Evolutionary conservation across 345 rosid species (phyloP).

Genomic region (Citrus unshiu): DNA sequence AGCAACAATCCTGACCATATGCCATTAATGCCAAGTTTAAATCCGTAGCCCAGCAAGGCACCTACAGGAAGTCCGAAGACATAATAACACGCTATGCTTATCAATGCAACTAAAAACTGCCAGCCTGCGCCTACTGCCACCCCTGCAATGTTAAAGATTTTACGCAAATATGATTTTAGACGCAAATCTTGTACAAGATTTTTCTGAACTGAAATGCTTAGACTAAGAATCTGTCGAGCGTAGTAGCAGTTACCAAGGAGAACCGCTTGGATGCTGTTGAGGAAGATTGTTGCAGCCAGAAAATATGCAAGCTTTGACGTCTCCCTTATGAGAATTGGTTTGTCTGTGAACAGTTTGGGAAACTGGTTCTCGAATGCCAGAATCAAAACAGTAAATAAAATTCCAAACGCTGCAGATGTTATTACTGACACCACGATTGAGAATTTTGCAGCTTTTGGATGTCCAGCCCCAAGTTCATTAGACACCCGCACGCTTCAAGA

Average conservation of each 20-base stretch:
- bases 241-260: constrained; percentile 33
- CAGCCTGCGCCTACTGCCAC: constrained; percentile 68
- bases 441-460: constrained; percentile 44
- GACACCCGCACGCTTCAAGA: constrained; percentile 43
- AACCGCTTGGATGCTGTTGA: constrained; percentile 53
- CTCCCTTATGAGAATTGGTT: constrained; percentile 23
- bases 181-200: not conserved
- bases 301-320: constrained; percentile 42
- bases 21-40: constrained; percentile 34
- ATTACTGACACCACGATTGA: constrained; percentile 23
- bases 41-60: constrained; percentile 39
- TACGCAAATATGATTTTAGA: not conserved
- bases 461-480: constrained; percentile 56
- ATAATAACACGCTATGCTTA: constrained; percentile 46
- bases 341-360: constrained; percentile 35
- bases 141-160: constrained; percentile 25
- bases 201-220: not conserved
- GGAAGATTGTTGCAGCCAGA: constrained; percentile 44
- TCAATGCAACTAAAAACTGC: constrained; percentile 43
- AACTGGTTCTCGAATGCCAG: constrained; percentile 34
- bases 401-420: constrained; percentile 34
- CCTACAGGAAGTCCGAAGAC: constrained; percentile 45
- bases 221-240: not conserved
- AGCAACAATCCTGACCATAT: constrained; percentile 59
- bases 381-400: constrained; percentile 21